phyloP scores from a whole-genome alignment of 2,329 filamentous ascomycete species.

The Parastagonospora nodorum region DNA sequence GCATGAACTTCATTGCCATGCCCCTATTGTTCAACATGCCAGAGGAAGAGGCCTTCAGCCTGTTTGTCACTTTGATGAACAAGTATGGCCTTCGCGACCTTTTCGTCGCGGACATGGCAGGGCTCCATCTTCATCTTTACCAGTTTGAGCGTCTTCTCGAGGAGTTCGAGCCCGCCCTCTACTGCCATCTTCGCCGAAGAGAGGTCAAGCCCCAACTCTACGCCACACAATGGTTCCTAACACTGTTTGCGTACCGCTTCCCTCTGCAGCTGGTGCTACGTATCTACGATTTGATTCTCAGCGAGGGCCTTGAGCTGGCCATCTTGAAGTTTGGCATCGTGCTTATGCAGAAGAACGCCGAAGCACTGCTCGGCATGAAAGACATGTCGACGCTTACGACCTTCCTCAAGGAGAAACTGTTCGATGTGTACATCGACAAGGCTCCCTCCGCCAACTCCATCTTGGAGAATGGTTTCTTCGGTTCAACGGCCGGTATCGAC shows the following conservation, averaged over 20 bases:
- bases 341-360: conserved; percentile 92
- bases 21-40: conserved; percentile 97
- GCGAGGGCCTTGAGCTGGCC: conserved; percentile 83
- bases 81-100: conserved; percentile 91
- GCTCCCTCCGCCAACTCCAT: conserved; percentile 90
- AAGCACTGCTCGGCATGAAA: conserved; percentile 77
- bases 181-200: conserved; percentile 88
- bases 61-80: conserved; percentile 94
- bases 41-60: conserved; percentile 93
- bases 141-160: conserved; percentile 94
- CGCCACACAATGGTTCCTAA: conserved; percentile 98
- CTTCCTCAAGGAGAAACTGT: conserved; percentile 91
- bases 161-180: conserved; percentile 90
- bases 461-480: conserved; percentile 96
- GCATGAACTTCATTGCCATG: conserved; percentile 99
- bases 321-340: conserved; percentile 94
- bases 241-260: conserved; percentile 97
- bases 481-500: conserved; percentile 84
- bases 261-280: conserved; percentile 93
- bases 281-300: conserved; percentile 94
- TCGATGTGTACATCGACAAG: conserved; percentile 96
- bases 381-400: conserved; percentile 90
- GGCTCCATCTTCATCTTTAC: conserved; percentile 89
- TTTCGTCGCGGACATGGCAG: conserved; percentile 95
- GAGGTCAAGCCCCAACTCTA: conserved; percentile 91